Conservation (phyloP, 78 protist genomes). For the Polysphondylium violaceum region DNA sequence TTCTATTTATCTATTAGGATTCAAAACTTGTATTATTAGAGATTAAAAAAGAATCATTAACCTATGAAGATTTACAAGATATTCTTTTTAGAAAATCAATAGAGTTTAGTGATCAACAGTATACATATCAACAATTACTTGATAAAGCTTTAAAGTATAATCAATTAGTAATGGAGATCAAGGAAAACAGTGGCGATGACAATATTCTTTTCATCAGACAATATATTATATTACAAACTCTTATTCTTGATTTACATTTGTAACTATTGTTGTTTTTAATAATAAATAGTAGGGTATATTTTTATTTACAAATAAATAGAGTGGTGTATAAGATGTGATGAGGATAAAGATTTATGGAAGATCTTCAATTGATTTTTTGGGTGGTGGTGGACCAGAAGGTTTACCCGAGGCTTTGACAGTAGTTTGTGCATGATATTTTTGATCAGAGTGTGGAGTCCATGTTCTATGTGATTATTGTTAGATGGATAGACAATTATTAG, state of each 20-base stretch:
- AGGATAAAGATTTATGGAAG: background rate
- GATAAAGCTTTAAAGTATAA: no score
- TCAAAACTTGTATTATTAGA: background rate
- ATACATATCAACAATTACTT: no score
- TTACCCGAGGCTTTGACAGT: background rate
- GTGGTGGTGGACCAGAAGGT: background rate
- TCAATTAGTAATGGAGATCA: no score
- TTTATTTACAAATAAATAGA: background rate
- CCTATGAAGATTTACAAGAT: conserved; percentile 72
- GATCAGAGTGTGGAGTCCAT: background rate
- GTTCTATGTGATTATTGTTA: background rate
- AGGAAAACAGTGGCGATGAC: no score
- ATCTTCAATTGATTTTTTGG: background rate
- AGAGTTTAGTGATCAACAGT: no score
- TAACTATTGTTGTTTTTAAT: no score
- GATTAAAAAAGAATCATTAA: conserved; percentile 20
- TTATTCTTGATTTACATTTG: no score
- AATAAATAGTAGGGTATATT: background rate
- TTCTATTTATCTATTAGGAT: no score
- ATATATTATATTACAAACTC: no score
- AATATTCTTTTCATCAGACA: no score
- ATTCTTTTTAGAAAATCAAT: conserved; percentile 13
- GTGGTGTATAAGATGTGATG: background rate
- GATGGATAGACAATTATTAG: no score
- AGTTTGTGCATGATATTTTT: background rate